Base-by-base conservation (phyloP, 371 early-diverging fungal genomes). In the Mucor plumbeus region DNA sequence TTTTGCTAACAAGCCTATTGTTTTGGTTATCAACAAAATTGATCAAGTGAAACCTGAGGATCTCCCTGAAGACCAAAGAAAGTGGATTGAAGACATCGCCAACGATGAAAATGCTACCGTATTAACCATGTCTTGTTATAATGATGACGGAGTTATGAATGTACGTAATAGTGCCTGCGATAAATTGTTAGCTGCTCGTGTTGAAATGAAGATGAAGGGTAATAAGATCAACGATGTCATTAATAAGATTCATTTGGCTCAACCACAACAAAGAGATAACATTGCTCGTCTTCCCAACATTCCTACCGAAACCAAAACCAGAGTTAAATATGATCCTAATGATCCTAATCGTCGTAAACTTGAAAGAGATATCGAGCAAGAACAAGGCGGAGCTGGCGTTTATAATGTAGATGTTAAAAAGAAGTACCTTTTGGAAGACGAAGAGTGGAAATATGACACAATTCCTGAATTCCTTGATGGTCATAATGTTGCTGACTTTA, bases 391-490 rank as follows among this genome's bases (percentile, higher is more conserved):
- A 53, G 92, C 99, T 43, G 99, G 99, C 82, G 97, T 99, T 15
- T 97, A 91, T 84, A 96, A 87, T 75, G 90, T 95, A 41, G 94
- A 99, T 73, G 85, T 97, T 70, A 94, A 96, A 84, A 95, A 92
- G 86, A 82, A 82, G 61, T 98, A 99, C 84, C 53, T 90, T 71
- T 87, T 97, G 65, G 88, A 79, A 21, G 79, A 92, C 61, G 89
- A 88, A 59, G 98, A 98, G 38, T 98, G 99, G 98, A 99, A 96
- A 83, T 91, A 99, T 81, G 99, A 99, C 79, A 82, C 84, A 55
- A 97, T 99, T 66, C 99, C 99, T 50, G 99, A 99, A 85, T 96
- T 99, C 83, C 91, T 95, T 90, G 95, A 99, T 76, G 99, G 99
- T 74, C 97, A 97, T 87, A 99, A 99, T 86, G 91, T 99, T 44